phyloP scores from a whole-genome alignment of 805 yeast species.

The Kuraishia piskuri region DNA sequence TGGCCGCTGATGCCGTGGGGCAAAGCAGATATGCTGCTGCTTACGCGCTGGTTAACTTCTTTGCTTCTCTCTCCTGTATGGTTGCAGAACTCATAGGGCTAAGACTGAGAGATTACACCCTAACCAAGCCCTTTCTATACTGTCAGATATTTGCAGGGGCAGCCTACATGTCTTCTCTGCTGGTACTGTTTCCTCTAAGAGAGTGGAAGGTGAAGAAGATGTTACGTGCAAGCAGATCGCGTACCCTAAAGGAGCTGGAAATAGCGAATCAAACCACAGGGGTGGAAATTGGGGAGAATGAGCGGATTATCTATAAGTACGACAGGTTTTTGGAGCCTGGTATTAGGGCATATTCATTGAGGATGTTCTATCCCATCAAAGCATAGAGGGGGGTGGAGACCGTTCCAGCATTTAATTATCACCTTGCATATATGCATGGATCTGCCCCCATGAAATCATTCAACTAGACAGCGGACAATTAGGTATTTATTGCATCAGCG shows the following conservation, averaged over 20 bases:
- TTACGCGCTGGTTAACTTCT: slow-evolving; percentile 17
- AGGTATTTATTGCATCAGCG: too few relatives aligned
- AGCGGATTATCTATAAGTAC: slow-evolving; percentile 9
- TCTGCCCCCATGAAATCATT: too few relatives aligned
- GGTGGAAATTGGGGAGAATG: background rate
- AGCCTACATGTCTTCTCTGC: slow-evolving; percentile 31
- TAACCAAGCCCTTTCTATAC: slow-evolving; percentile 38
- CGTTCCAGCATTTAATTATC: background rate
- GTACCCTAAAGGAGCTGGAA: background rate
- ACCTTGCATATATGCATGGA: too few relatives aligned
- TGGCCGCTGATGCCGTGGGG: slow-evolving; percentile 20
- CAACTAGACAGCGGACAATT: too few relatives aligned
- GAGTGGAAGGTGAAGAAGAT: slow-evolving; percentile 39
- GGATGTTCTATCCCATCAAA: slow-evolving; percentile 15
- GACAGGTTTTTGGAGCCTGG: slow-evolving; percentile 8
- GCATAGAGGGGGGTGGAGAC: slow-evolving; percentile 6
- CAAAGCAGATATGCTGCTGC: slow-evolving; percentile 19
- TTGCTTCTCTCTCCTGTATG: slow-evolving; percentile 18
- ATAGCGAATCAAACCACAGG: slow-evolving; percentile 5
- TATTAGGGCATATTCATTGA: slow-evolving; percentile 8
- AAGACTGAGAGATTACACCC: slow-evolving; percentile 12
- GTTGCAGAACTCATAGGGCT: slow-evolving; percentile 22
- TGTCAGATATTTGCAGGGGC: slow-evolving; percentile 55
- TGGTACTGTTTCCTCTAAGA: slow-evolving; percentile 38
- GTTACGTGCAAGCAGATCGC: slow-evolving; percentile 17